Base-by-base conservation (phyloP, 768 basidiomycete genomes). In the Brasilioporus rufonigricans region DNA sequence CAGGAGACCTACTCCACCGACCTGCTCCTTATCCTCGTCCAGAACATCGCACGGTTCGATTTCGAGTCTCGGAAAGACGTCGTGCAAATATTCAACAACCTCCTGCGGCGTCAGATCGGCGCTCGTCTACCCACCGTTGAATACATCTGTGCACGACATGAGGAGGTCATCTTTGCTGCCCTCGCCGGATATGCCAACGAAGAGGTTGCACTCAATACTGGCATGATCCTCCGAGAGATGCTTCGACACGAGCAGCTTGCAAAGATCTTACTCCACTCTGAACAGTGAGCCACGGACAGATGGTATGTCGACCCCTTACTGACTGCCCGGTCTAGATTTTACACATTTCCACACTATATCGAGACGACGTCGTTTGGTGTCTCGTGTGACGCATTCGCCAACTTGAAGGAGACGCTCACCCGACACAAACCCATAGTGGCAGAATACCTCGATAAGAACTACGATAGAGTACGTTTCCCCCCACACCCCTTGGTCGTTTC, bases 351-450 rank as follows among this genome's bases (percentile, higher is more conserved):
- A 19, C 85, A 91, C 66, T 95, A 94, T 72, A 98, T 99, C 65
- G 97, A 99, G 75, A 87, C 89, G 27, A 96, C 95, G 5, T 97
- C 95, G 19, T 99, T 99, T 66, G 96, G 97, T 9, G 93, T 98
- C 57, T 98, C 96, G 0, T 98, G 95, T 61, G 97, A 98, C 69
- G 96, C 96, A 4, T 97, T 97, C 64, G 91, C 92, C 16, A 98
- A 97, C 70, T 80, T 98, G 70, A 98, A 98, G 80, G 97, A 98
- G 74, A 95, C 92, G 5, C 77, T 99, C 35, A 98, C 97, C 24
- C 82, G 92, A 59, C 97, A 99, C 72, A 99, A 98, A 70, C 83
- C 93, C 6, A 98, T 99, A 93, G 97, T 98, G 1, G 95, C 96
- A 0, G 87, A 91, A 57, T 99, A 94, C 69, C 80, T 99, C 8